Evolutionary conservation across 164 flowering plant species (phyloP).

Genomic region (Vitis amurensis): DNA sequence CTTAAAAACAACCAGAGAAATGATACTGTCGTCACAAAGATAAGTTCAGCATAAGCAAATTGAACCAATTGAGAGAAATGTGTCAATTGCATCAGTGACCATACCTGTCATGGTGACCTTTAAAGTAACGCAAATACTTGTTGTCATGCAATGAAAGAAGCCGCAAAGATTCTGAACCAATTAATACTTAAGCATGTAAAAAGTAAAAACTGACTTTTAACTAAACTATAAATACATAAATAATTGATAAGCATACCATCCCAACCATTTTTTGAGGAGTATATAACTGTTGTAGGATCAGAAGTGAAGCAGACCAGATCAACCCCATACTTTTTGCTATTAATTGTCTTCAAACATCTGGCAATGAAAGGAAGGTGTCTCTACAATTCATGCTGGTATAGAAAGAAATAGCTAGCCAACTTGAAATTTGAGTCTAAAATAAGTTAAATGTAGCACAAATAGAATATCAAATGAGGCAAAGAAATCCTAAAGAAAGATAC

Average conservation of each 20-base stretch:
- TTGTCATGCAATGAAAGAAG: constrained; percentile 95
- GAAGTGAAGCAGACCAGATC: constrained; percentile 95
- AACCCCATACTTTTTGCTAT: constrained; percentile 98
- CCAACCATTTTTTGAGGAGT: constrained; percentile 99
- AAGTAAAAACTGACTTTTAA: constrained; percentile 11
- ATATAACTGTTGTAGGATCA: constrained; percentile 94
- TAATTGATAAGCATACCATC: constrained; percentile 64
- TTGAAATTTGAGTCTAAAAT: background rate
- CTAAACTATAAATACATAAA: background rate
- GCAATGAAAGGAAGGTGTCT: background rate
- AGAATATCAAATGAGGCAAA: no score
- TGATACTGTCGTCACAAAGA: background rate
- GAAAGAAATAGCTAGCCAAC: background rate
- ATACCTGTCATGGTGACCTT: constrained; percentile 98
- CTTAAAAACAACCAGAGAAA: constrained; percentile 30
- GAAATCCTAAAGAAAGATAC: no score
- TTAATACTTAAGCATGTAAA: constrained; percentile 1
- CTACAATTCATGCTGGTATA: background rate
- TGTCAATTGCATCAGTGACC: background rate
- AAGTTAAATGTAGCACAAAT: no score
- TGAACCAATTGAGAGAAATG: background rate
- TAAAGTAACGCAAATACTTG: constrained; percentile 95
- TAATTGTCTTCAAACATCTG: constrained; percentile 96
- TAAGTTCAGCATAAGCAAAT: background rate
- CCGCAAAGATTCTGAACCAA: constrained; percentile 79